Evolutionary conservation across 75 land plant species (phyloP).

Genomic region (Sequoiadendron giganteum): DNA sequence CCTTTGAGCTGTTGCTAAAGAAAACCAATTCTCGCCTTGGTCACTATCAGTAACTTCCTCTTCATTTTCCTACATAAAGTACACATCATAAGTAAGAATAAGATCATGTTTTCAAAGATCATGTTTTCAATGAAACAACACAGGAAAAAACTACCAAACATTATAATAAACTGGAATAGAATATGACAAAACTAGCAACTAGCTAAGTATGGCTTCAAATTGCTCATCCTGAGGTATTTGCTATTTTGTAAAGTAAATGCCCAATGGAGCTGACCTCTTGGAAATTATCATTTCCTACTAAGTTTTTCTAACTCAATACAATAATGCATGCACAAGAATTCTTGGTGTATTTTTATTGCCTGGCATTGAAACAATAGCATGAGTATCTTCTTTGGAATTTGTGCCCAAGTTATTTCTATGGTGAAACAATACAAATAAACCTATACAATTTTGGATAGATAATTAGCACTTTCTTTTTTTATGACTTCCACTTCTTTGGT

Average conservation of each 20-base stretch:
- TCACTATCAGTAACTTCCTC: constrained; percentile 95
- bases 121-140: not conserved
- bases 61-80: constrained; percentile 69
- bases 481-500: too few species aligned
- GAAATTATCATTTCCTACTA: not conserved
- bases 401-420: too few species aligned
- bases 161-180: not conserved
- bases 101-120: too few species aligned
- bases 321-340: not conserved
- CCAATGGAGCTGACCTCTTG: not conserved
- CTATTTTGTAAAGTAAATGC: not conserved
- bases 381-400: not conserved
- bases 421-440: not conserved
- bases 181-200: not conserved
- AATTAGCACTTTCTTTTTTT: too few species aligned
- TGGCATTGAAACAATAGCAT: not conserved
- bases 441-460: not conserved
- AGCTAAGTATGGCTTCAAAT: not conserved
- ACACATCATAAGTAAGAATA: not conserved
- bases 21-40: constrained; percentile 98
- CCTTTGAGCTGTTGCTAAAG: constrained; percentile 92
- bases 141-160: not conserved
- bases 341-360: not conserved
- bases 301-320: not conserved
- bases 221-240: not conserved